Percentiles rank a stretch among this genome's conserved stretches.
phyloP scores from a whole-genome alignment of 495 filamentous ascomycete genomes.

The Daldinia caldariorum region DNA sequence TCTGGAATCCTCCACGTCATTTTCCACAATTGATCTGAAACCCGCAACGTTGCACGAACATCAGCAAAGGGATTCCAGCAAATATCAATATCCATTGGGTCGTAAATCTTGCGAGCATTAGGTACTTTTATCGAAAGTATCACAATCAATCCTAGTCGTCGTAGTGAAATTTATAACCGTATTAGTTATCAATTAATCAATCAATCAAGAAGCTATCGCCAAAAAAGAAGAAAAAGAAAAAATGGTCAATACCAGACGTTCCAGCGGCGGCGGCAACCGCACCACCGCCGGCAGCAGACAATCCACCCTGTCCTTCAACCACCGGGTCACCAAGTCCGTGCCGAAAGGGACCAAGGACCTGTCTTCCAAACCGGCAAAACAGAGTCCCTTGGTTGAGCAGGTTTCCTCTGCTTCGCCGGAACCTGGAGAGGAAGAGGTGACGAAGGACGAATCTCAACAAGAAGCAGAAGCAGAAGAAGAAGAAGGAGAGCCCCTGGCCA shows the following conservation, averaged over 20 bases:
- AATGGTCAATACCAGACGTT: constrained; percentile 78
- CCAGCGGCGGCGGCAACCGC: constrained; percentile 58
- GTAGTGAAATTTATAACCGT: not conserved
- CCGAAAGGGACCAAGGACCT: constrained; percentile 63
- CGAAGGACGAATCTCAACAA: constrained; percentile 13
- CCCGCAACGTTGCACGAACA: constrained; percentile 10
- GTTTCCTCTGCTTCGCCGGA: constrained; percentile 25
- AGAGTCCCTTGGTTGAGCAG: constrained; percentile 36
- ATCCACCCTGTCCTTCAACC: constrained; percentile 78
- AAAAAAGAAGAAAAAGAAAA: constrained; percentile 9
- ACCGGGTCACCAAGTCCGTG: constrained; percentile 76
- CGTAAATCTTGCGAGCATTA: not conserved
- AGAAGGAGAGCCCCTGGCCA: constrained; percentile 8
- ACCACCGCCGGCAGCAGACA: constrained; percentile 62
- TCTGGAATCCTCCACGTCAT: constrained; percentile 45
- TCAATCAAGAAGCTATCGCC: not conserved
- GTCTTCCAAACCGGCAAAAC: constrained; percentile 55
- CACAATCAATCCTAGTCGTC: not conserved
- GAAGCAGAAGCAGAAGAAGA: constrained; percentile 5
- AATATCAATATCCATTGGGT: not conserved
- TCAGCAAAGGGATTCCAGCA: not conserved
- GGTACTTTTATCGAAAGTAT: not conserved
- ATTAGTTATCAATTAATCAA: not conserved
- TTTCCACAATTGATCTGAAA: constrained; percentile 29
- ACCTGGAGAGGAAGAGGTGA: not conserved